A percentile compares a stretch with the other conserved stretches of the same genome.
phyloP scores from a whole-genome alignment of 2,329 filamentous ascomycete genomes.

The Aspergillus japonicus region DNA sequence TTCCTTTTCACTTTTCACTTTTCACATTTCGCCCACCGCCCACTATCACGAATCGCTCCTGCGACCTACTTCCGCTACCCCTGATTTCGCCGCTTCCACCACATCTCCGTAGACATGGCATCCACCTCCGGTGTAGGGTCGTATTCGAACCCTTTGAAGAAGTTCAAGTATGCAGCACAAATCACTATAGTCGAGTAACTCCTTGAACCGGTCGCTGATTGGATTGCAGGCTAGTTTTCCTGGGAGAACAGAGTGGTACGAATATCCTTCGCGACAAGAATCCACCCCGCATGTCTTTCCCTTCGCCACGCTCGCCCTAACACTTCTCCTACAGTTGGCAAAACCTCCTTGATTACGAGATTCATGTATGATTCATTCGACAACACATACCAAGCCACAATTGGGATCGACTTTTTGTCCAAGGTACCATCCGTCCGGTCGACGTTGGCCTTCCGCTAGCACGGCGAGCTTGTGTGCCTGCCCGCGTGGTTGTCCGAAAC shows the following conservation, averaged over 20 bases:
- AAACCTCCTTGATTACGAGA: conserved; percentile 95
- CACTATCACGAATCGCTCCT: conserved; percentile 8
- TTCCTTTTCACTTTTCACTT: conserved; percentile 8
- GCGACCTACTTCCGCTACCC: conserved; percentile 24
- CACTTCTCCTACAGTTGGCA: conserved; percentile 68
- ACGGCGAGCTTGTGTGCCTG: not conserved
- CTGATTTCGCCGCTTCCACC: conserved; percentile 30
- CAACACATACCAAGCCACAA: conserved; percentile 99
- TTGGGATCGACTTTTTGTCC: conserved; percentile 98
- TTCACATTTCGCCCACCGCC: conserved; percentile 7
- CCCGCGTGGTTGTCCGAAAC: not conserved
- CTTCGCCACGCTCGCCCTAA: conserved; percentile 17
- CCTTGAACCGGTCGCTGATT: conserved; percentile 25
- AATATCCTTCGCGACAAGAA: conserved; percentile 7
- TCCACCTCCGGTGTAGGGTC: conserved; percentile 69
- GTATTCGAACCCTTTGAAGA: conserved; percentile 99
- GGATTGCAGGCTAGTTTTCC: conserved; percentile 76
- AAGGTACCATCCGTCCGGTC: conserved; percentile 61
- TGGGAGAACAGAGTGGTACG: conserved; percentile 97
- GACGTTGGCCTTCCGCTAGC: not conserved
- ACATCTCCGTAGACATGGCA: conserved; percentile 64
- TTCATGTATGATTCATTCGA: conserved; percentile 99
- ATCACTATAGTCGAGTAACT: not conserved
- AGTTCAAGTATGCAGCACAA: conserved; percentile 77
- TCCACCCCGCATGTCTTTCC: not conserved